These are phyloP conservation scores for Ophiorrhiza pumila DNA, from an alignment of 257 asterid genomes.

Conservation along the genomic window DNA sequence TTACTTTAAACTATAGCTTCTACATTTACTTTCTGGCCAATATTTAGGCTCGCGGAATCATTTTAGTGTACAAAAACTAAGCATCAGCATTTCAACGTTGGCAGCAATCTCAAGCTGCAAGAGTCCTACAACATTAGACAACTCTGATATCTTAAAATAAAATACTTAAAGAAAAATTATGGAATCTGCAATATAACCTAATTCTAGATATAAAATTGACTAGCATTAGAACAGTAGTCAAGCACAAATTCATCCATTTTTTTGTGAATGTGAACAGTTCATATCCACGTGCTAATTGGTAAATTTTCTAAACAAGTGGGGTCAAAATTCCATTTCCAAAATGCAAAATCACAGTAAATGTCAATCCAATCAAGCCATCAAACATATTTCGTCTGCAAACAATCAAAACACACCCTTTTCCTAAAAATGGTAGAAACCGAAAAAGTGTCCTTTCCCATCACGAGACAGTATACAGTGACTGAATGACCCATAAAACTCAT, in stretches of 20 bases:
- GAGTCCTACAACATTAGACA: neutral
- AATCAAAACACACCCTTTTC: neutral
- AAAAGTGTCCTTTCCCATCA: too few relatives aligned
- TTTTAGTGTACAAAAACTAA: neutral
- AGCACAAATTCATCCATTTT: neutral
- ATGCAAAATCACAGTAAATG: neutral
- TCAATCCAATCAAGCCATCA: neutral
- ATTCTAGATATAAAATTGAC: neutral
- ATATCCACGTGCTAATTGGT: neutral
- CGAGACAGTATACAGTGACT: too few relatives aligned
- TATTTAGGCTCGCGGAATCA: neutral
- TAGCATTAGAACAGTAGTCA: neutral
- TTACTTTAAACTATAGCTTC: too few relatives aligned
- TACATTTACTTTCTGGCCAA: neutral
- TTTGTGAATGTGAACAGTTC: neutral
- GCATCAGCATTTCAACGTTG: too few relatives aligned
- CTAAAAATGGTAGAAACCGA: too few relatives aligned
- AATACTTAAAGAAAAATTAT: neutral
- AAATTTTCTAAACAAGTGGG: neutral
- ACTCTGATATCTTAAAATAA: neutral
- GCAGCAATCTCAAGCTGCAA: neutral
- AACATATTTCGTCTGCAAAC: neutral
- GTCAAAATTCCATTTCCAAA: neutral
- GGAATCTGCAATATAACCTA: neutral
- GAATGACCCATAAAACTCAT: neutral